A percentile compares a stretch with the other conserved stretches of the same genome.
Evolutionary conservation across 2,329 filamentous ascomycete species (phyloP).

Genomic region (Atkinsonella hypoxylon): DNA sequence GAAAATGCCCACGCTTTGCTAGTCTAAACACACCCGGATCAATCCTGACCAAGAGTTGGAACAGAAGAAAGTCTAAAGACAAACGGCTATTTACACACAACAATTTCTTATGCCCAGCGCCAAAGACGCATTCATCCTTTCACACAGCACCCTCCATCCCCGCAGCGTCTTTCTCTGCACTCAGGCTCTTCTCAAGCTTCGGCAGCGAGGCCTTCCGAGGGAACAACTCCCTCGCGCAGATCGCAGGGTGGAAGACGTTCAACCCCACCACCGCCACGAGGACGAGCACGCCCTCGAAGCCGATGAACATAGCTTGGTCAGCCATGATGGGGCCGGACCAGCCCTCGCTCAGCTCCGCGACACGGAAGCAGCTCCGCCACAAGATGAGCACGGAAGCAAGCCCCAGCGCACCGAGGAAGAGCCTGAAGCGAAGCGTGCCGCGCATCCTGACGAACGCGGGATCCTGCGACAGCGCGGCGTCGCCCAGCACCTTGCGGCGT

Average conservation of each 20-base stretch:
- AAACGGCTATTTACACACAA: neutral
- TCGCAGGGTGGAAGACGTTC: constrained; percentile 25
- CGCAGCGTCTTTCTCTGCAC: neutral
- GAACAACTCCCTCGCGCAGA: constrained; percentile 18
- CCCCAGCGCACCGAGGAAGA: constrained; percentile 41
- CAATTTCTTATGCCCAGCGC: neutral
- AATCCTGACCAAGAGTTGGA: neutral
- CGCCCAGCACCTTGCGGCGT: constrained; percentile 9
- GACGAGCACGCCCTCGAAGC: constrained; percentile 44
- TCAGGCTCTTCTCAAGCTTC: neutral
- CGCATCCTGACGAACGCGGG: constrained; percentile 25
- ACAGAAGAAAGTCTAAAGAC: neutral
- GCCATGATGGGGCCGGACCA: constrained; percentile 48
- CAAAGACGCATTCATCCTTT: neutral
- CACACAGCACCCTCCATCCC: neutral
- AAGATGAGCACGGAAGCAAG: constrained; percentile 52
- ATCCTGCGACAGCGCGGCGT: constrained; percentile 26
- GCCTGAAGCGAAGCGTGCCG: constrained; percentile 32
- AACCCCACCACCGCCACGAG: constrained; percentile 32
- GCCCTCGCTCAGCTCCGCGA: constrained; percentile 52
- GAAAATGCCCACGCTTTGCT: neutral
- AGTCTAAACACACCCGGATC: neutral
- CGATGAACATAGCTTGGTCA: constrained; percentile 43
- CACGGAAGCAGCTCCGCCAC: constrained; percentile 51
- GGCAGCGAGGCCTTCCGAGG: constrained; percentile 11